A percentile compares a stretch with the other conserved stretches of the same genome.
phyloP scores from a whole-genome alignment of 78 protist genomes.

The Dictyostelium capitatum region DNA sequence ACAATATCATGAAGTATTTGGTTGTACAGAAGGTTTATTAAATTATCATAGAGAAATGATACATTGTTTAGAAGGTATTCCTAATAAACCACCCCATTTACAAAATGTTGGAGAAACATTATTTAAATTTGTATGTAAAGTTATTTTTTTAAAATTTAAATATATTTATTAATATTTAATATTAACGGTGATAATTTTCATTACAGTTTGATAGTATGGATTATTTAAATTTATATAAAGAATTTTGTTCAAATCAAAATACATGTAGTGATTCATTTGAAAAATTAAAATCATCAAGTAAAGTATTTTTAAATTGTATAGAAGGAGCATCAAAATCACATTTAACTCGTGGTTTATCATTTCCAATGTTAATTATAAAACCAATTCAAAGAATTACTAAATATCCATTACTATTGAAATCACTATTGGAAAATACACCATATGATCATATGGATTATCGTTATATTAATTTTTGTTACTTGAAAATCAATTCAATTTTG shows the following conservation, averaged over 20 bases:
- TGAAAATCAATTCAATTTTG: constrained; percentile 29
- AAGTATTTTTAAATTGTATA: constrained; percentile 37
- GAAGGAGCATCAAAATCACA: constrained; percentile 40
- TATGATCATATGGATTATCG: constrained; percentile 34
- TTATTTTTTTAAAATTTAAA: neutral
- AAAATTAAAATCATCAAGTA: constrained; percentile 20
- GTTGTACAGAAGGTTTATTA: constrained; percentile 44
- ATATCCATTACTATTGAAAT: constrained; percentile 60
- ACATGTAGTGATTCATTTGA: constrained; percentile 54
- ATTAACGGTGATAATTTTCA: neutral
- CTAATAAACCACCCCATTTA: constrained; percentile 13
- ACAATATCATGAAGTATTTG: constrained; percentile 60
- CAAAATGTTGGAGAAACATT: constrained; percentile 74
- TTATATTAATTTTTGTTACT: neutral
- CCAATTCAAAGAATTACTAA: constrained; percentile 72
- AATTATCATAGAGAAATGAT: constrained; percentile 49
- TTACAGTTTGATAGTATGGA: constrained; percentile 59
- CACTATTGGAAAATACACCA: constrained; percentile 60
- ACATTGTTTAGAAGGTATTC: constrained; percentile 37
- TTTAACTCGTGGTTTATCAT: constrained; percentile 55
- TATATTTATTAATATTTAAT: neutral
- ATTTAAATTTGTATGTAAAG: constrained; percentile 43
- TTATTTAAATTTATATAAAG: constrained; percentile 47
- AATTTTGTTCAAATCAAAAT: constrained; percentile 44
- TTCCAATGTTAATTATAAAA: constrained; percentile 63